Evolutionary conservation across 352 stramenopile species (phyloP), one percentile per base, ranked within the genome.

Genomic region (Phytophthora citrophthora): DNA sequence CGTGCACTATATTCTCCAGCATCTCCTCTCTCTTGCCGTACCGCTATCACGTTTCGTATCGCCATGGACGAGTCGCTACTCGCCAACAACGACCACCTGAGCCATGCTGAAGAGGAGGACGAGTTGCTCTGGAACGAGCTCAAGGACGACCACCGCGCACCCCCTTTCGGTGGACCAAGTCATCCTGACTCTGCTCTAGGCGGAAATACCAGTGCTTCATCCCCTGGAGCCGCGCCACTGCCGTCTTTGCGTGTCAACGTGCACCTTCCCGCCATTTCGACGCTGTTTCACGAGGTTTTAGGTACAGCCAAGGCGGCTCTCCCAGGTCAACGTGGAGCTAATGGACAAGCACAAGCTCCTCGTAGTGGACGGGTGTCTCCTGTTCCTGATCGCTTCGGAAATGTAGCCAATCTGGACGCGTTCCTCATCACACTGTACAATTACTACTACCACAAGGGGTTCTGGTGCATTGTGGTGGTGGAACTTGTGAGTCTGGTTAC

Each of bases 371-470:
- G 62, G 5, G 56, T 74, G 5, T 88, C 77, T 2, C 81, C 79
- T 45, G 86, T 81, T 0, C 88, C 88, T 8, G 84, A 96, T 46
- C 61, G 77, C 12, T 72, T 84, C 51, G 88, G 88, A 5, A 77
- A 84, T 34, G 84, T 97, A 29, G 64, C 74, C 31, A 96, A 93
- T 68, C 75, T 98, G 31, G 94, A 98, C 74, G 83, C 78, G 23
- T 98, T 98, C 62, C 87, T 98, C 47, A 95, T 90, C 59, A 89
- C 77, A 39, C 74, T 98, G 71, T 98, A 98, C 86, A 94, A 94
- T 52, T 98, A 98, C 79, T 98, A 97, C 68, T 91, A 96, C 64
- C 86, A 96, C 72, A 95, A 96, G 65, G 95, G 95, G n/a, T 91
- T 98, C 50, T 90, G 86, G 72, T 85, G 76, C 50, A 98, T 97